phyloP scores from a whole-genome alignment of 164 flowering plant species.

The Vitis rupestris region DNA sequence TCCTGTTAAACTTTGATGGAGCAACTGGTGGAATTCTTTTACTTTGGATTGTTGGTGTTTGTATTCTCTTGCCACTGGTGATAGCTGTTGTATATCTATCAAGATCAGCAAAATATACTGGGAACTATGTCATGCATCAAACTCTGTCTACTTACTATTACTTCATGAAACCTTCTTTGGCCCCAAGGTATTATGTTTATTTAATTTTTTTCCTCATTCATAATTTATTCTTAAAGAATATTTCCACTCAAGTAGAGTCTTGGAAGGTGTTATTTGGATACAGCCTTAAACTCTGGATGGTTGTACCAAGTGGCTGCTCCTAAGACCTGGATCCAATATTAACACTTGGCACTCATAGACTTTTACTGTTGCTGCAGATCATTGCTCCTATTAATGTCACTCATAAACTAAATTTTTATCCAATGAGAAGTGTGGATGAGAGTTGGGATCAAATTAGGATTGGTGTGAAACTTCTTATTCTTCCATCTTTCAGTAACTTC shows the following conservation, averaged over 20 bases:
- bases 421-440: no score
- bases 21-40: slow-evolving; percentile 89
- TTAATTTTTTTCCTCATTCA: neutral
- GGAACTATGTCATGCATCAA: slow-evolving; percentile 95
- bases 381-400: no score
- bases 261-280: no score
- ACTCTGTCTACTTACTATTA: slow-evolving; percentile 73
- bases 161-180: slow-evolving; percentile 93
- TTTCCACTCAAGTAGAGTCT: neutral
- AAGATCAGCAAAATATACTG: slow-evolving; percentile 84
- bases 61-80: slow-evolving; percentile 90
- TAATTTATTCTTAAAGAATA: neutral
- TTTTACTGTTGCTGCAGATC: no score
- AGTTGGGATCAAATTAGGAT: no score
- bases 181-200: slow-evolving; percentile 69
- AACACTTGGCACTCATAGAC: no score
- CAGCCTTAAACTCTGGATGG: no score
- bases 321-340: no score
- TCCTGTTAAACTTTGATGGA: slow-evolving; percentile 87
- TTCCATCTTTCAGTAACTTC: no score
- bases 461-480: no score
- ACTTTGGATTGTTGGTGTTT: slow-evolving; percentile 87
- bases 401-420: no score
- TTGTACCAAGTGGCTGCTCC: no score
- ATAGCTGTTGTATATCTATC: slow-evolving; percentile 88